Base-by-base conservation (phyloP, 1,284 basidiomycete species). In the Ceratobasidium papillatum region DNA sequence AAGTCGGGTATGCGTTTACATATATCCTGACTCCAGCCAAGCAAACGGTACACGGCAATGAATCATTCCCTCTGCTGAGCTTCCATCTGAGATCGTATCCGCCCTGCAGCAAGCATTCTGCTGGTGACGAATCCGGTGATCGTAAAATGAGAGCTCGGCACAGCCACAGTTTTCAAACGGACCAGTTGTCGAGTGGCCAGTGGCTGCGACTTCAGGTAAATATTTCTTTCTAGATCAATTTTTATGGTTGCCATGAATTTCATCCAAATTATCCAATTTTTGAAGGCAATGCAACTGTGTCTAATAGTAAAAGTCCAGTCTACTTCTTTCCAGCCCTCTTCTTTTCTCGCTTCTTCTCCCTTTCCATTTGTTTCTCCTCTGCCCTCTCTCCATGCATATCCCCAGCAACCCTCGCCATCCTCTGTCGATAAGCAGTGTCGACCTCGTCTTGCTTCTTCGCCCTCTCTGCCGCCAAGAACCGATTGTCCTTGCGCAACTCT, bases 401-500 rank as follows among this genome's bases (percentile, higher is more conserved):
- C 1, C 91, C 90, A 81, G 92, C 91, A 56, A 93, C 94, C 80
- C 87, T 89, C 81, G 92, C 92, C 93, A 96, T 93, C 77, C 88
- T 88, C 74, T 91, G 86, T 79, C 88, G 88, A 83, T 96, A 99
- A 41, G 83, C 84, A 76, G 81, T 84, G 80, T 98, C 96, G 85
- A 95, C 95, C 82, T 92, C 91, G 80, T 87, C 86, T 83, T 95
- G 93, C 81, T 91, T 90, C 83, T 91, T 89, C 79, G 94, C 91
- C 80, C 94, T 90, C 80, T 96, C 94, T 62, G 87, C 87, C 11
- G 98, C 96, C 82, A 99, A 86, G 88, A 99, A 99, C 77, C 89
- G 88, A 76, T 94, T 92, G 82, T 99, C 98, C 85, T 98, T 98
- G 77, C 98, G 90, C 75, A 99, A 86, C 81, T 99, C 98, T 73